These are phyloP conservation scores for Zygoascus sp. DNA, from an alignment of 1,139 yeast species.

Conservation along the genomic window DNA sequence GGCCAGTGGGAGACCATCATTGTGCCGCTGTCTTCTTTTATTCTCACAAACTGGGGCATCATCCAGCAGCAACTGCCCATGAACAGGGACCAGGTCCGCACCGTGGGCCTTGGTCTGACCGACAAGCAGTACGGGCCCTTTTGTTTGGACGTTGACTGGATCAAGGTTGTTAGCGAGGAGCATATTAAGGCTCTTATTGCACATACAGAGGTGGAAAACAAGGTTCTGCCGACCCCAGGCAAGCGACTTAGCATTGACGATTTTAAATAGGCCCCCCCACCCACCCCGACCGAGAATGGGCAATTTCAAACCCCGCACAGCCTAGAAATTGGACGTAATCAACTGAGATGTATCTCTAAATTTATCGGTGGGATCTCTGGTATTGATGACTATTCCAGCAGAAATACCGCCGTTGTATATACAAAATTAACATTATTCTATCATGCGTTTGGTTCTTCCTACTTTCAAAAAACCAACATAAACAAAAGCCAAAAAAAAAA, in stretches of 20 bases:
- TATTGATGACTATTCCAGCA: no score
- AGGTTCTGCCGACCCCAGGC: slow-evolving; percentile 11
- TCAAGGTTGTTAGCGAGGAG: slow-evolving; percentile 44
- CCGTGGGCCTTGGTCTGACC: slow-evolving; percentile 73
- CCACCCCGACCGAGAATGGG: no score
- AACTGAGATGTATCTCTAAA: no score
- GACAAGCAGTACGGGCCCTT: slow-evolving; percentile 80
- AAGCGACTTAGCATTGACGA: slow-evolving; percentile 13
- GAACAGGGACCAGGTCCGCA: slow-evolving; percentile 61
- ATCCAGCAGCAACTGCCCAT: slow-evolving; percentile 66
- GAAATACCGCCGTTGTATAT: no score
- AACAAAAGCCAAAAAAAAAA: no score
- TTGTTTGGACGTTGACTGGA: slow-evolving; percentile 64
- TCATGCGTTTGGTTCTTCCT: no score
- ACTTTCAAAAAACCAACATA: no score
- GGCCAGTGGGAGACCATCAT: slow-evolving; percentile 84
- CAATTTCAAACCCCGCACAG: not conserved
- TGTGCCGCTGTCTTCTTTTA: slow-evolving; percentile 72
- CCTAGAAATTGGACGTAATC: no score
- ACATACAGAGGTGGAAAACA: slow-evolving; percentile 7
- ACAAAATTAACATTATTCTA: no score
- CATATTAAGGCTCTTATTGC: slow-evolving; percentile 9
- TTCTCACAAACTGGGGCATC: slow-evolving; percentile 77
- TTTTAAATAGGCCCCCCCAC: slow-evolving; percentile 6
- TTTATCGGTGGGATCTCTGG: no score